Evolutionary conservation across 495 filamentous ascomycete genomes (phyloP), one percentile per base, ranked within the genome.

Genomic region (Tuber indicum): DNA sequence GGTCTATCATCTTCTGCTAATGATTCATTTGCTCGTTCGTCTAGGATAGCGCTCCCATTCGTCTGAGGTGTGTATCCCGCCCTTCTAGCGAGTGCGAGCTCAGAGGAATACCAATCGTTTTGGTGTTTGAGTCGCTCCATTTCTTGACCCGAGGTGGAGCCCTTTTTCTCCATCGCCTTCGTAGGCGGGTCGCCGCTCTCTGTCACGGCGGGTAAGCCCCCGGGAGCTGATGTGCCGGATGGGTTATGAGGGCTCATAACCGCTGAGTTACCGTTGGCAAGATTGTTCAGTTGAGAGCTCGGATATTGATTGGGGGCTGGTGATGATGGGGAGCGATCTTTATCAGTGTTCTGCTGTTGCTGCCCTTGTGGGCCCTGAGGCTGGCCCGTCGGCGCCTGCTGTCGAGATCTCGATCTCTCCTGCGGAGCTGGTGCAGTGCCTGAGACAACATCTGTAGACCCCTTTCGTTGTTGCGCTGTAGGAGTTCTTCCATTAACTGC

Each of bases 51-150:
- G 81, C 88, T 93, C 70, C 90, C 88, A 19, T 92, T 90, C 1
- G 91, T 84, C 79, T 90, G 93, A 21, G 92, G 90, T 14, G 89
- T 87, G 82, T 98, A 98, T 12, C 96, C 96, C 16, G 92, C 90
- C 84, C 96, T 94, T 71, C 91, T 89, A 5, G 96, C 96, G 75
- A 98, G 85, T 23, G 96, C 93, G 44, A 99, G 86, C 84, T 99
- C 96, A 3, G 95, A 97, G 10, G 94, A 94, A 85, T 96, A 98
- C 96, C 96, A 99, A 1, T 95, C 94, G 84, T 97, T 98, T 41
- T 91, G 90, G 79, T 91, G 93, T 82, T 92, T 93, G 16, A 91
- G 87, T 6, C 89, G 85, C 82, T 98, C 94, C 8, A 99, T 87
- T 78, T 98, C 96, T 70, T 46, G 41, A 26, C 21, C n/a, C 74